A percentile compares a stretch with the other conserved stretches of the same genome.
Conservation (phyloP, 2,329 filamentous ascomycete species). For the Didymella pomorum region DNA sequence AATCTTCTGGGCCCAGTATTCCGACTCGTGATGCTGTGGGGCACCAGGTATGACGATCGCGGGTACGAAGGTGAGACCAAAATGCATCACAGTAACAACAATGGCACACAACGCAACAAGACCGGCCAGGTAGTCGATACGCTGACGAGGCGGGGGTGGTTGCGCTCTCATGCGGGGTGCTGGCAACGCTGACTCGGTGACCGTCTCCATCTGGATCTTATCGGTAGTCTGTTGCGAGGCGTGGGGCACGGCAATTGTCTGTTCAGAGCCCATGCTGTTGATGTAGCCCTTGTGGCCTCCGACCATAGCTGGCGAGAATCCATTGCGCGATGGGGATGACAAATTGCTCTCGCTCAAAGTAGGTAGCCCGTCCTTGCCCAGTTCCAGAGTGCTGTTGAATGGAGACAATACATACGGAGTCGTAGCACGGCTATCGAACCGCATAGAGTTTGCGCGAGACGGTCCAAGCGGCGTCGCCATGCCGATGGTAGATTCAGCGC, state of each 20-base stretch:
- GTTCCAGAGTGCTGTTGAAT: constrained; percentile 22
- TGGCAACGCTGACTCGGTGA: constrained; percentile 41
- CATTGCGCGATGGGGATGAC: constrained; percentile 23
- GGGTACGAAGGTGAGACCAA: constrained; percentile 54
- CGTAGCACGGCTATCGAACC: constrained; percentile 35
- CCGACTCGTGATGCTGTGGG: constrained; percentile 51
- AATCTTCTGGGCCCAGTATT: constrained; percentile 53
- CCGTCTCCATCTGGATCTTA: constrained; percentile 42
- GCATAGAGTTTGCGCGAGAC: constrained; percentile 32
- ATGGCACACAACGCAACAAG: constrained; percentile 56
- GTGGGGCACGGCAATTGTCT: constrained; percentile 22
- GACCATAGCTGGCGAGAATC: constrained; percentile 18
- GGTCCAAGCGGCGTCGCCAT: constrained; percentile 29
- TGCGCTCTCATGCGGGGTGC: constrained; percentile 41
- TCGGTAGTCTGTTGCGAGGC: constrained; percentile 20
- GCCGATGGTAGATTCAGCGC: constrained; percentile 30
- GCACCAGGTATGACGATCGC: constrained; percentile 50
- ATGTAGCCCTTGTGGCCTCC: constrained; percentile 8
- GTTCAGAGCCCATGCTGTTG: constrained; percentile 25
- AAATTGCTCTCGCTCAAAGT: constrained; percentile 28
- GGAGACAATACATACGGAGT: constrained; percentile 33
- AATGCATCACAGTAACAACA: constrained; percentile 56
- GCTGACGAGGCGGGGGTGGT: constrained; percentile 36
- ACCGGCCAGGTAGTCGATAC: constrained; percentile 59
- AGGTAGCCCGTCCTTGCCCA: constrained; percentile 7